phyloP scores from a whole-genome alignment of 208 protist genomes.

The Acanthamoeba quina region DNA sequence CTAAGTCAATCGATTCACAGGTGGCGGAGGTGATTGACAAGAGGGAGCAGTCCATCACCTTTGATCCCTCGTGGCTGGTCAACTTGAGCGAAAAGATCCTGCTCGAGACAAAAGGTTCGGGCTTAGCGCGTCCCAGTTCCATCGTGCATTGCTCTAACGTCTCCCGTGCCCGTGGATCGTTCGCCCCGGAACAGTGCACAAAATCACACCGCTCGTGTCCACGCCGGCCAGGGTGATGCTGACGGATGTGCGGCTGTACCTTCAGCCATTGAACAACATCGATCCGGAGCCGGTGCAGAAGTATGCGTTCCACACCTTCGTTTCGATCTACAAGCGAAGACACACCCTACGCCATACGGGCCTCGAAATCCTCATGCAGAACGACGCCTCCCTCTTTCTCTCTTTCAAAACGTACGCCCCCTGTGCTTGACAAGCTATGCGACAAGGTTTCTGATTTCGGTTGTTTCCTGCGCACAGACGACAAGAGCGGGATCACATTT shows the following conservation, averaged over 20 bases:
- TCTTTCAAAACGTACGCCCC: slow-evolving; percentile 71
- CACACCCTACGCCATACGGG: slow-evolving; percentile 85
- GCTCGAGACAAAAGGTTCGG: slow-evolving; percentile 70
- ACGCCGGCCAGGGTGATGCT: slow-evolving; percentile 78
- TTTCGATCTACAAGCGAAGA: slow-evolving; percentile 78
- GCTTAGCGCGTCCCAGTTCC: background rate
- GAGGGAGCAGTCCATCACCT: slow-evolving; percentile 76
- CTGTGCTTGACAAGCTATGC: background rate
- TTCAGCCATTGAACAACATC: slow-evolving; percentile 90
- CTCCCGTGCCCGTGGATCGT: background rate
- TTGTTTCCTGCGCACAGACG: background rate
- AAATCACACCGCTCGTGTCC: slow-evolving; percentile 75
- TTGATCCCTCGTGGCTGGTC: slow-evolving; percentile 78
- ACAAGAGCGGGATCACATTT: slow-evolving; percentile 36
- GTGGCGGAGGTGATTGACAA: slow-evolving; percentile 81
- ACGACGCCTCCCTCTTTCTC: slow-evolving; percentile 76
- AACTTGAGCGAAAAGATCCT: slow-evolving; percentile 81
- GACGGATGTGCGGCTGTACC: slow-evolving; percentile 81
- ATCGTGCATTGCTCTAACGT: background rate
- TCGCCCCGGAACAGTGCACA: background rate
- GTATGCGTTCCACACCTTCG: slow-evolving; percentile 79
- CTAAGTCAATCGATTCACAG: background rate
- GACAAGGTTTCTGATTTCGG: background rate
- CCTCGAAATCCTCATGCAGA: slow-evolving; percentile 84
- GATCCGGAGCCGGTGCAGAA: slow-evolving; percentile 83